These are phyloP conservation scores for Domatiomyces catenatus DNA, from an alignment of 2,329 filamentous ascomycete species.

Conservation along the genomic window DNA sequence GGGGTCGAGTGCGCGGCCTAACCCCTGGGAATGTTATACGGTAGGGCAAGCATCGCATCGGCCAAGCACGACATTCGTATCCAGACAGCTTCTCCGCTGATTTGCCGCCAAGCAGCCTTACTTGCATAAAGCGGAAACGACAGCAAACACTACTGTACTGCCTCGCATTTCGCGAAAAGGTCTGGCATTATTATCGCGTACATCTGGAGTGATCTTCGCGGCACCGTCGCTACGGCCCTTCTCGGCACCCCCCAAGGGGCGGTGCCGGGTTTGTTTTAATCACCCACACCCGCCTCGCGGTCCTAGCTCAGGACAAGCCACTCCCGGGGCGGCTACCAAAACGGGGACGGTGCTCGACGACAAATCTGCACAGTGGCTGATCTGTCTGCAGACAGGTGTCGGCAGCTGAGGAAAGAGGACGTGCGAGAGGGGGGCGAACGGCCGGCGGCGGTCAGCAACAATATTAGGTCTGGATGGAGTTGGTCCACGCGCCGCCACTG, in stretches of 20 bases:
- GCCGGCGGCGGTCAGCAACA: background rate
- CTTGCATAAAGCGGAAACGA: background rate
- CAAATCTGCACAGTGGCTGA: background rate
- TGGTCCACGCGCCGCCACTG: too few species aligned
- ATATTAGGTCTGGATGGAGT: too few species aligned
- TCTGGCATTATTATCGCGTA: background rate
- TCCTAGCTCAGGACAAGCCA: background rate
- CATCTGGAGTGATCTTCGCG: background rate
- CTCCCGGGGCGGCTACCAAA: background rate
- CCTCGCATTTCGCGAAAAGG: background rate
- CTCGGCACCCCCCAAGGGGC: background rate
- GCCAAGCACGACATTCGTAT: background rate
- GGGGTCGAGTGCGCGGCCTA: too few species aligned
- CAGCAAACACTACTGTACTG: background rate
- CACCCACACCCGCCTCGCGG: background rate
- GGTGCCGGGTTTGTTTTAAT: background rate
- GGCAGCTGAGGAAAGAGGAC: background rate
- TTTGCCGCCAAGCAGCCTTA: background rate
- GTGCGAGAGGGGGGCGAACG: background rate
- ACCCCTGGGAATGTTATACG: background rate
- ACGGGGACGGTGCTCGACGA: background rate
- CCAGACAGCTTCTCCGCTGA: background rate
- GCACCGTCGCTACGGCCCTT: background rate
- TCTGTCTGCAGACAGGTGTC: background rate
- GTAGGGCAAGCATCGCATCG: background rate